Base-by-base conservation (phyloP, 805 yeast genomes). In the Myxozyma udenii region DNA sequence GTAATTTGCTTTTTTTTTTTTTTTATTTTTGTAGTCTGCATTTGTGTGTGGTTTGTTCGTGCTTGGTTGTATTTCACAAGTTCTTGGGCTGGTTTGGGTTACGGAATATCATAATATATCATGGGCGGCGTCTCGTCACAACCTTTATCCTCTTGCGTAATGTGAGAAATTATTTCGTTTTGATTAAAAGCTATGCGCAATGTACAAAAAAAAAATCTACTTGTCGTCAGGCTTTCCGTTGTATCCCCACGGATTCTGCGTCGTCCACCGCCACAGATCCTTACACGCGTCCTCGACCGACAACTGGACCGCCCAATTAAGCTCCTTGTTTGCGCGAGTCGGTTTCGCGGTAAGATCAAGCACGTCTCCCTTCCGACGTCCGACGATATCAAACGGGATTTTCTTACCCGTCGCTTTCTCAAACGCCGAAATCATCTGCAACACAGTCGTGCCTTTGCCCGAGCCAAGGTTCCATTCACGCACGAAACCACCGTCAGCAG, bases 381-480 rank as follows among this genome's bases (percentile, higher is more conserved):
- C 81, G 33, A 73, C 78, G n/a, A 85, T 73, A 58, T 80, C 83
- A 62, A 74, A 80, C 4, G 89, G 85, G 46, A 86, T 73, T 30
- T 77, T 74, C 41, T 75, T 71, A 35, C 88, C 88, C 4, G 80
- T 81, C 9, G 85, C 85, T 46, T 74, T 73, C 62, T 79, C 74
- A 66, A 85, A 86, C 1, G 85, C 82, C 48, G 76, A 65, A 62
- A 80, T 76, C 39, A 86, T 82, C 60, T 86, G 89, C 51, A 84
- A 72, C 3, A 86, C 95, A 1, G 91, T 84, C 9, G 83, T 73
- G n/a, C 95, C 95, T 23, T 71, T 77, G 26, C 95, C 95, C 12
- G 90, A 80, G 39, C 95, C 95, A 51, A 86, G 75, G 65, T 86
- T 86, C 93, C 93, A 86, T 65, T 80, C 91, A 48, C 89, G 75